A percentile compares a stretch with the other conserved stretches of the same genome.
Evolutionary conservation across 352 stramenopile species (phyloP).

Genomic region (Bremia lactucae): DNA sequence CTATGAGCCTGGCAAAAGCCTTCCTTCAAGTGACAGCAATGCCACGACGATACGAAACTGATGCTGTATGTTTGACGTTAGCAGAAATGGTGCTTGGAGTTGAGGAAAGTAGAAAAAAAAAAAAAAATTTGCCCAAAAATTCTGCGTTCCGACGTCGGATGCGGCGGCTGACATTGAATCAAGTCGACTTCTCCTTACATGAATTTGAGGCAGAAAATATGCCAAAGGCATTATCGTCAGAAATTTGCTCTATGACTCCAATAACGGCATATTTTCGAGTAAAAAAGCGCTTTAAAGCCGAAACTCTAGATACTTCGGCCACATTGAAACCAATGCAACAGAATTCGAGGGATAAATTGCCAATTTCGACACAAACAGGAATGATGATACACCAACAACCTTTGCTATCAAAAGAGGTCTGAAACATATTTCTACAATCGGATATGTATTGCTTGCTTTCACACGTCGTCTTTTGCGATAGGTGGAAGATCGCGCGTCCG

Average conservation of each 20-base stretch:
- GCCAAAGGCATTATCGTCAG: not conserved
- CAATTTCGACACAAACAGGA: not conserved
- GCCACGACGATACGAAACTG: slow-evolving; percentile 5
- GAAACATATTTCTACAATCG: not conserved
- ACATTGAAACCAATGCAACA: not conserved
- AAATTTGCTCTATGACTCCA: not conserved
- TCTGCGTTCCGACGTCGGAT: slow-evolving; percentile 23
- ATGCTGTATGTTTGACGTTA: slow-evolving; percentile 21
- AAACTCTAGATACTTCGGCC: not conserved
- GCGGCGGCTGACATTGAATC: slow-evolving; percentile 15
- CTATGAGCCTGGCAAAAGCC: slow-evolving; percentile 10
- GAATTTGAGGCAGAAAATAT: slow-evolving; percentile 8
- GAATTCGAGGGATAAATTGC: slow-evolving; percentile 1
- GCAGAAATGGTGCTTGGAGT: slow-evolving; percentile 14
- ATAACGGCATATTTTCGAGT: not conserved
- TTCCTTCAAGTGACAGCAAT: slow-evolving; percentile 14
- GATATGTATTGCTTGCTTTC: not conserved
- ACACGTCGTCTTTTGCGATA: slow-evolving; percentile 10
- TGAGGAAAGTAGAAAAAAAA: slow-evolving; percentile 3
- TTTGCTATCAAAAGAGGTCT: slow-evolving; percentile 22
- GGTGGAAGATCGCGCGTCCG: slow-evolving; percentile 30
- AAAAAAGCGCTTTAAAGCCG: slow-evolving; percentile 11
- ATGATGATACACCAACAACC: slow-evolving; percentile 9
- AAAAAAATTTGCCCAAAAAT: not conserved
- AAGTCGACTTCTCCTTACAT: slow-evolving; percentile 11